These are phyloP conservation scores for Rubroshorea leprosula DNA, from an alignment of 345 rosid genomes.

Conservation along the genomic window DNA sequence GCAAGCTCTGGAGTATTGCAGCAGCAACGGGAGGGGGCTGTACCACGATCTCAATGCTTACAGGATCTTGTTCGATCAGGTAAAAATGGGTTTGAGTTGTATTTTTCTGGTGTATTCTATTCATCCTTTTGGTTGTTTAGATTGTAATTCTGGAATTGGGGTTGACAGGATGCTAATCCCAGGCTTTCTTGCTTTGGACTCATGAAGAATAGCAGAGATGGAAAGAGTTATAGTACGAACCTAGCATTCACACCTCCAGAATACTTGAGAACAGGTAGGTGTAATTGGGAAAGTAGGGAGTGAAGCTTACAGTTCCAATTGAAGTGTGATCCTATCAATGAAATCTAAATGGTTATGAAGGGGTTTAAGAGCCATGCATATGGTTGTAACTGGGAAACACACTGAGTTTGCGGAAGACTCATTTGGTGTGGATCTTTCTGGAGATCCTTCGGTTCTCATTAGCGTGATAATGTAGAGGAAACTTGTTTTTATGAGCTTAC, in stretches of 20 bases:
- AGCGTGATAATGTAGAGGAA: not conserved
- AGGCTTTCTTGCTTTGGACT: constrained; percentile 90
- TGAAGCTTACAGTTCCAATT: too few species aligned
- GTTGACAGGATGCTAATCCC: constrained; percentile 79
- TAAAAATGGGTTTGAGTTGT: constrained; percentile 5
- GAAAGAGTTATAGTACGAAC: constrained; percentile 92
- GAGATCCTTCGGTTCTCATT: too few species aligned
- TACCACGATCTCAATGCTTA: constrained; percentile 97
- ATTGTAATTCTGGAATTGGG: not conserved
- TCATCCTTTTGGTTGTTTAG: not conserved
- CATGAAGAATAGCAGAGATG: constrained; percentile 93
- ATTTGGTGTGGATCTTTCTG: too few species aligned
- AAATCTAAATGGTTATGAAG: too few species aligned
- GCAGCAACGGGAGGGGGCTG: constrained; percentile 82
- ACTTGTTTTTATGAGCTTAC: not conserved
- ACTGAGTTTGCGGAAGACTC: too few species aligned
- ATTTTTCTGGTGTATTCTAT: not conserved
- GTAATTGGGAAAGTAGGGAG: too few species aligned
- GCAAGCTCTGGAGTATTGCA: constrained; percentile 83
- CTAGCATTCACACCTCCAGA: constrained; percentile 99
- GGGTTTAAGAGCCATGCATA: too few species aligned
- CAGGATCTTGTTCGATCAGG: constrained; percentile 89
- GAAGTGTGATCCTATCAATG: too few species aligned
- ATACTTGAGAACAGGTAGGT: constrained; percentile 70
- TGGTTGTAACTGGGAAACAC: too few species aligned